Percentiles rank a stretch among this genome's conserved stretches.
Conservation (phyloP, 352 stramenopile genomes). For the Pythium brassicae region DNA sequence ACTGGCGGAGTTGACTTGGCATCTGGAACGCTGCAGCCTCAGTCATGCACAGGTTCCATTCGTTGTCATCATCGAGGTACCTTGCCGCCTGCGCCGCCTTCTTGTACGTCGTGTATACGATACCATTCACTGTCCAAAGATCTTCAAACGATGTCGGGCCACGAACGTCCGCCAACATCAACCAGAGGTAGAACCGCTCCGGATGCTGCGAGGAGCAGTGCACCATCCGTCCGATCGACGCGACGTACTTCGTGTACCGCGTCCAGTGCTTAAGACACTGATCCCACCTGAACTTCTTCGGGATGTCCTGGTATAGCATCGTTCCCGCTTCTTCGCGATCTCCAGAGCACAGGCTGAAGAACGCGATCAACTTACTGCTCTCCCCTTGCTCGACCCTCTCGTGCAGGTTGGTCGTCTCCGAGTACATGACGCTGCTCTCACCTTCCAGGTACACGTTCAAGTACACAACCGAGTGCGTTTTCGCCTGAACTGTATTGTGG, state of each 20-base stretch:
- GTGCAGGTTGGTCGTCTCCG: too few species aligned
- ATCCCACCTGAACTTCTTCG: conserved; percentile 13
- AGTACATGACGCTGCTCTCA: conserved; percentile 4
- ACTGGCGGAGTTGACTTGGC: conserved; percentile 23
- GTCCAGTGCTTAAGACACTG: conserved; percentile 13
- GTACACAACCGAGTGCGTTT: conserved; percentile 14
- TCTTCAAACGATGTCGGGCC: too few species aligned
- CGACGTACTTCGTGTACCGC: conserved; percentile 7
- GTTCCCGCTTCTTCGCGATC: conserved; percentile 6
- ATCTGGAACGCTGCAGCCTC: conserved; percentile 15
- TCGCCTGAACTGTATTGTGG: conserved; percentile 18
- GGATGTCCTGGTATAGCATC: conserved; percentile 19
- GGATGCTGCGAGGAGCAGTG: conserved; percentile 15
- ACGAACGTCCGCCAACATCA: too few species aligned
- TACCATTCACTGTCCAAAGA: too few species aligned
- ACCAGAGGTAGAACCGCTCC: conserved; percentile 20
- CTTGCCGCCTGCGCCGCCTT: not conserved
- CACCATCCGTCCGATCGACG: conserved; percentile 17
- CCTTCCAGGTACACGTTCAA: conserved; percentile 10
- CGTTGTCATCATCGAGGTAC: conserved; percentile 17
- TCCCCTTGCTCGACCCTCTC: not conserved
- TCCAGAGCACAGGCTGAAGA: conserved; percentile 12
- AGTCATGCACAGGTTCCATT: conserved; percentile 17
- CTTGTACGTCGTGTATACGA: too few species aligned
- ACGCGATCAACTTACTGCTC: conserved; percentile 9